Base-by-base conservation (phyloP, 2,329 filamentous ascomycete genomes). In the Nothomitra cinnamomea region DNA sequence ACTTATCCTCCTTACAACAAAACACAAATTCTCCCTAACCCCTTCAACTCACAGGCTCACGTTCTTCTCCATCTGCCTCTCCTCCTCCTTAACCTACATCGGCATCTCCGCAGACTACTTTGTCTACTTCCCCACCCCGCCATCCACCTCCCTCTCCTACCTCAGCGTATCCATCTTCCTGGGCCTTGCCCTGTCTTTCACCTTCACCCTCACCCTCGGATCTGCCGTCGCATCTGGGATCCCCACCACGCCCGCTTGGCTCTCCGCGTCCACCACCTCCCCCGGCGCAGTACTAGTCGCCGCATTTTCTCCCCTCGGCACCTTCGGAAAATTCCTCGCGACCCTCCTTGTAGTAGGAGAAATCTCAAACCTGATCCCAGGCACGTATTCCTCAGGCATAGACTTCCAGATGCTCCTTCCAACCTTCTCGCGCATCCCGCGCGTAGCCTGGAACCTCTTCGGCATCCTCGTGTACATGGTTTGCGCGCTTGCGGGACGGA, bases 51-150 rank as follows among this genome's bases (percentile, higher is more conserved):
- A 77, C 56, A 69, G 76, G 2, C 67, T 87, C 32, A 82, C 79
- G 3, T 87, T 85, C 65, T 83, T 87, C 64, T 82, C 78, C 10
- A 69, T 87, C 48, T 83, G 78, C 58, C 69, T 84, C 12, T 79
- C 80, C 21, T 76, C 77, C 1, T 77, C 78, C 6, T 75, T 83
- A 53, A 81, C 79, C 1, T 85, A 82, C 62, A 69, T 76, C 1
- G 76, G 78, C 3, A 73, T 74, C 1, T 78, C 76, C n/a, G 77
- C 77, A 0, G 81, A 85, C 62, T 83, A 79, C 61, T 82, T 83
- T 58, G 79, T 83, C 53, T 85, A 83, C 64, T 82, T 78, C 61
- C 74, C 77, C 0, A 69, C 75, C 57, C 63, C 69, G 57, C n/a
- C n/a, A n/a, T n/a, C n/a, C n/a, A 71, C 76, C 12, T 70, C 74